A percentile compares a stretch with the other conserved stretches of the same genome.
phyloP scores from a whole-genome alignment of 805 yeast genomes.

The Clavispora fructus region DNA sequence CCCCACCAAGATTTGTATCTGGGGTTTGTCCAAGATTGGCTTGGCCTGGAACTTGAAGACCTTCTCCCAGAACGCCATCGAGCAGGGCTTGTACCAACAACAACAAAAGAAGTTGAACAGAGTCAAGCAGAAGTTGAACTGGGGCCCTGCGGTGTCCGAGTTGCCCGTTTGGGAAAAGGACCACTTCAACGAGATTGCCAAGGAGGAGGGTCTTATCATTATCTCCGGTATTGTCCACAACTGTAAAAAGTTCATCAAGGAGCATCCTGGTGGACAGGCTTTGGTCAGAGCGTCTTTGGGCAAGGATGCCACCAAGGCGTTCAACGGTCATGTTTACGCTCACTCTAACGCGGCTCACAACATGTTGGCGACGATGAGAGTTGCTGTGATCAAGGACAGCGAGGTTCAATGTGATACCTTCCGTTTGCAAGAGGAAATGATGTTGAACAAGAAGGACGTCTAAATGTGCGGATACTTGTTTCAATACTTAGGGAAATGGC shows the following conservation, averaged over 20 bases:
- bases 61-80: constrained; percentile 74
- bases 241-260: constrained; percentile 59
- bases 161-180: constrained; percentile 73
- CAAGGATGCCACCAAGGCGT: constrained; percentile 78
- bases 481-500: background rate
- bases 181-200: constrained; percentile 50
- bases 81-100: constrained; percentile 78
- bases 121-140: constrained; percentile 55
- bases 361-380: constrained; percentile 74
- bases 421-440: constrained; percentile 43
- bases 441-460: constrained; percentile 30
- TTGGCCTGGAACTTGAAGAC: constrained; percentile 69
- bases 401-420: constrained; percentile 53
- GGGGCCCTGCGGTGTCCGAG: constrained; percentile 67
- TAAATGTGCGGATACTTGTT: constrained; percentile 1
- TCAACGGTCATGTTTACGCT: constrained; percentile 81
- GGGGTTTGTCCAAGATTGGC: constrained; percentile 56
- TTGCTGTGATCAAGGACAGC: constrained; percentile 69
- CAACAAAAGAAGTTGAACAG: constrained; percentile 74
- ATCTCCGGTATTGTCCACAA: constrained; percentile 79
- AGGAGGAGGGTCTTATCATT: constrained; percentile 56
- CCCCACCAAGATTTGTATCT: constrained; percentile 69
- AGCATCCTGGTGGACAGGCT: constrained; percentile 84
- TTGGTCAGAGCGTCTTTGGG: constrained; percentile 66
- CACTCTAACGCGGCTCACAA: constrained; percentile 87